Evolutionary conservation across 2,329 filamentous ascomycete genomes (phyloP).

Genomic region (Zymoseptoria tritici): DNA sequence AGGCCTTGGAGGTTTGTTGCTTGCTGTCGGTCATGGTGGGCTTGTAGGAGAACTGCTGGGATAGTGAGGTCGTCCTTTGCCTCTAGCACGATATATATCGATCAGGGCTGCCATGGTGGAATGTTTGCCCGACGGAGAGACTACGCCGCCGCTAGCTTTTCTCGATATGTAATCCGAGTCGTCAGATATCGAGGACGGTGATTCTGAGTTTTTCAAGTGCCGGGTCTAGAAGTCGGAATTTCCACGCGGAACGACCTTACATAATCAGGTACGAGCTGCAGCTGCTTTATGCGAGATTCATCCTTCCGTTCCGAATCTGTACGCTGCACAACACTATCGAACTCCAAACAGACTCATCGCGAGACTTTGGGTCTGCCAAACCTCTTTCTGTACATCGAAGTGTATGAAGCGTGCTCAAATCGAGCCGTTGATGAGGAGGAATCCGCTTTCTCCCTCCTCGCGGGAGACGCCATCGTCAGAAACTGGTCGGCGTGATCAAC

Average conservation of each 20-base stretch:
- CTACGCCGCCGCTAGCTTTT: background rate
- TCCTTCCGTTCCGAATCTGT: background rate
- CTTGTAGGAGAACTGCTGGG: background rate
- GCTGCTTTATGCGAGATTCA: background rate
- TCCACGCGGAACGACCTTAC: background rate
- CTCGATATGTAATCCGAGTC: background rate
- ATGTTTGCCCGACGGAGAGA: background rate
- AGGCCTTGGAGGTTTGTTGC: background rate
- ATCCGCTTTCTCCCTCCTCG: too few species aligned
- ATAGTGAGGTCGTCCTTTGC: background rate
- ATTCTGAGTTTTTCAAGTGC: background rate
- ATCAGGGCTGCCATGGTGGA: background rate
- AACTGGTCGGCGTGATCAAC: too few species aligned
- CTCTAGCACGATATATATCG: background rate
- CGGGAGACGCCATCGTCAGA: too few species aligned
- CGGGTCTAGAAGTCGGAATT: background rate
- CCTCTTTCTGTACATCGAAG: too few species aligned
- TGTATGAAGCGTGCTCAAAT: too few species aligned
- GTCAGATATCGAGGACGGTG: background rate
- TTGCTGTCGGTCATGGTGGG: background rate
- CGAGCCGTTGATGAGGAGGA: too few species aligned
- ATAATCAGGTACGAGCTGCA: background rate
- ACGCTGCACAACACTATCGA: background rate
- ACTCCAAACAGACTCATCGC: too few species aligned
- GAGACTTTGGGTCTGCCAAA: too few species aligned